Percentiles rank a stretch among this genome's conserved stretches.
Conservation (phyloP, 306 rosid genomes). For the Vigna trinervia region DNA sequence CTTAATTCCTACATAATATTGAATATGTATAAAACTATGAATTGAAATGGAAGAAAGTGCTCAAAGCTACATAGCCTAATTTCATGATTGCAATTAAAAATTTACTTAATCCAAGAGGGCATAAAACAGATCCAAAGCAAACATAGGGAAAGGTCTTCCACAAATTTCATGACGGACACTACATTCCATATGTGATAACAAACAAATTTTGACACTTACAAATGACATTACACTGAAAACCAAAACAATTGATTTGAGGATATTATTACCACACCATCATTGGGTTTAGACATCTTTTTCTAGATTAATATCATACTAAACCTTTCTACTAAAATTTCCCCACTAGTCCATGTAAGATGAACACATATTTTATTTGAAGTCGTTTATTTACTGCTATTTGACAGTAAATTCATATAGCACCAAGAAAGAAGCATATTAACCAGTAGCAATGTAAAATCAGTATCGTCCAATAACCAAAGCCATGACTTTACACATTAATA, state of each 20-base stretch:
- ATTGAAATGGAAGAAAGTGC: slow-evolving; percentile 3
- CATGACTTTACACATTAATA: slow-evolving; percentile 32
- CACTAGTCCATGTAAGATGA: slow-evolving; percentile 17
- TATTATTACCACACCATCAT: slow-evolving; percentile 33
- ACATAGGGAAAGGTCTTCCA: background rate
- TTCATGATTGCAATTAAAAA: background rate
- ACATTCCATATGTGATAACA: slow-evolving; percentile 1
- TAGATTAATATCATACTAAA: slow-evolving; percentile 8
- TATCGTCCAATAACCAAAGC: slow-evolving; percentile 4
- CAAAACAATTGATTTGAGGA: slow-evolving; percentile 21
- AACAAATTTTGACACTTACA: slow-evolving; percentile 29
- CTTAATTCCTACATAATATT: background rate
- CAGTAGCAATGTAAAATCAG: slow-evolving; percentile 16
- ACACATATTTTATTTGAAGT: slow-evolving; percentile 20
- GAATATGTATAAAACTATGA: background rate
- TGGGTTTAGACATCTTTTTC: slow-evolving; percentile 24
- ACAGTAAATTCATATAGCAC: slow-evolving; percentile 4
- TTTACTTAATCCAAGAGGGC: background rate
- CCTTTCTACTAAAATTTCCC: slow-evolving; percentile 12
- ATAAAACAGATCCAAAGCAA: slow-evolving; percentile 24
- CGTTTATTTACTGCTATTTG: slow-evolving; percentile 20
- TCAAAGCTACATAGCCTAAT: slow-evolving; percentile 15
- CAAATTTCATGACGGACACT: slow-evolving; percentile 20
- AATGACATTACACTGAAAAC: background rate
- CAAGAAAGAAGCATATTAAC: slow-evolving; percentile 12